Evolutionary conservation across 345 rosid genomes (phyloP), one percentile per base, ranked within the genome.

Genomic region (Isatis tinctoria): DNA sequence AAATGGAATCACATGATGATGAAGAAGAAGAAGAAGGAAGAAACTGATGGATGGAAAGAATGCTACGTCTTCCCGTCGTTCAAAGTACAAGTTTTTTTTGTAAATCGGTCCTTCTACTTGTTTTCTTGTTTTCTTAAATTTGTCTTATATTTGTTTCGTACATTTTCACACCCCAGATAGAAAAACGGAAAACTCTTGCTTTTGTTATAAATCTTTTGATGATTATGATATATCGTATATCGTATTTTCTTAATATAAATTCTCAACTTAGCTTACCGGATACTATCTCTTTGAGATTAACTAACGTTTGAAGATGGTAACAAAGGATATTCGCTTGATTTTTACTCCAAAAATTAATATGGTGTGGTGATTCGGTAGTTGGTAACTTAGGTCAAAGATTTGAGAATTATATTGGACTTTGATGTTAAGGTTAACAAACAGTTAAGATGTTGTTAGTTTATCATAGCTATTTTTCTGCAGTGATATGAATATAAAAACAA

Each of bases 31-130:
- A 7, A 63, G 40, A 3, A 60, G 20, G 17, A 66, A 49, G 76
- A 58, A 77, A 71, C 80, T 77, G 58, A 72, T 77, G 80, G 80
- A 72, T 72, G 59, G 0, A 26, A 71, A 49, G 49, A 41, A n/a
- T 40, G 80, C 73, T 77, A 77, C 80, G 80, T 76, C 75, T 69
- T 69, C 65, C 14, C 47, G 18, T 45, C 62, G 22, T 47, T 57
- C 3, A 71, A 49, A 37, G 4, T 45, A 1, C 3, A 8, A 2
- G 27, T 7, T 5, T 73, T 5, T 73, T 65, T 37, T 26, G 3
- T 3, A 57, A 17, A 18, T 67, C 27, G 44, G 33, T 67, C 54
- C 61, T 58, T 66, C 16, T 18, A 27, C 3, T 43, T 24, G 0
- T 9, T 17, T 48, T 18, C 36, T 7, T n/a, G 3, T n/a, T 49